Conservation (phyloP, 2,329 filamentous ascomycete species). For the Botryotinia convoluta region DNA sequence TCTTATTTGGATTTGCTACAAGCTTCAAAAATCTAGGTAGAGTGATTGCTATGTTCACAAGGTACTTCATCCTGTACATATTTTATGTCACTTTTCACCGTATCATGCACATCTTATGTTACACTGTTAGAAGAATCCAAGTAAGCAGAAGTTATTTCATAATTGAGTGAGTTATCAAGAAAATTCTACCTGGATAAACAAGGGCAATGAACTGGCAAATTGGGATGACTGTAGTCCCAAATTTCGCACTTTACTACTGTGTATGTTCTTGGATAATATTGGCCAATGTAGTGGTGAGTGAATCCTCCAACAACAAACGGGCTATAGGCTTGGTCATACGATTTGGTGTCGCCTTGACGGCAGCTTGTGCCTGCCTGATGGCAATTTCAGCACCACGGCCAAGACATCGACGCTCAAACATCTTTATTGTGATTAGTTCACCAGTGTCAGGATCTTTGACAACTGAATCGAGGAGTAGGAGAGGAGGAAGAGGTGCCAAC, state of each 20-base stretch:
- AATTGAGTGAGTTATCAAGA: not conserved
- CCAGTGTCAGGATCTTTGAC: constrained; percentile 2
- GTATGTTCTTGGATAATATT: not conserved
- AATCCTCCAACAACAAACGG: not conserved
- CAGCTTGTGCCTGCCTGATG: not conserved
- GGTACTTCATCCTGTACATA: too few relatives aligned
- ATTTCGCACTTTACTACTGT: not conserved
- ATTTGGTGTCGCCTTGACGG: not conserved
- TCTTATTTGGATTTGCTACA: too few relatives aligned
- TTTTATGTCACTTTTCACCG: not conserved
- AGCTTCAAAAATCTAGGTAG: too few relatives aligned
- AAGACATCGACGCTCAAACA: constrained; percentile 6
- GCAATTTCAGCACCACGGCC: not conserved
- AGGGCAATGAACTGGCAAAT: not conserved
- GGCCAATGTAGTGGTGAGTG: not conserved
- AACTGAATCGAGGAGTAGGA: not conserved
- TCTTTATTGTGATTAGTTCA: constrained; percentile 4
- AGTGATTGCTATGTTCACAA: too few relatives aligned
- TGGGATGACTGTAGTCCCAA: too few relatives aligned
- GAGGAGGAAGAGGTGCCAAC: not conserved
- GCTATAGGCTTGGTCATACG: not conserved
- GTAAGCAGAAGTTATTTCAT: not conserved
- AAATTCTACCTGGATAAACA: too few relatives aligned
- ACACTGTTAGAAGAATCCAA: not conserved
- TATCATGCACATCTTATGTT: too few relatives aligned